Evolutionary conservation across 768 basidiomycete genomes (phyloP), one percentile per base, ranked within the genome.

Genomic region (Mycena capillaripes): DNA sequence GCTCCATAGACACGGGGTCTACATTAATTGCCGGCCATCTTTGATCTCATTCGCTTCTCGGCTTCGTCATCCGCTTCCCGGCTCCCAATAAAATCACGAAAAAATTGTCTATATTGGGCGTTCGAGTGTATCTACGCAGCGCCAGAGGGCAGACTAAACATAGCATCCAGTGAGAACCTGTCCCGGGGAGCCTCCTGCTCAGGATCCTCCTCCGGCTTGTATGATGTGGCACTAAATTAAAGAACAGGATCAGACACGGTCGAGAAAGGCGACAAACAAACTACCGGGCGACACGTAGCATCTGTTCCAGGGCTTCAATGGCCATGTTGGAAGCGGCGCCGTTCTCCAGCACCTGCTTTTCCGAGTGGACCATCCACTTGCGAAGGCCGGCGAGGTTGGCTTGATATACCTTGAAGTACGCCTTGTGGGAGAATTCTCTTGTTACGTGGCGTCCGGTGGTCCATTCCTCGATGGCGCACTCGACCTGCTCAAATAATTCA

Each of bases 391-490:
- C 17, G 0, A 66, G 40, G 12, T 8, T 30, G 17, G 12, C n/a
- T 11, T 66, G 6, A 53, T 56, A 66, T 5, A 11, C 16, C 29
- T 29, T 30, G 64, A n/a, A 42, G 25, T 66, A 56, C 1, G 17
- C 9, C 12, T 16, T 44, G 40, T 66, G 64, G 9, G 52, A 42
- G 32, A 66, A 66, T 2, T 42, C 30, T 40, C 44, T 57, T 21
- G 11, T 17, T 9, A 17, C 64, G 27, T 30, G 34, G 1, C 56
- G 55, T 4, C 65, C 65, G 17, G 65, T 66, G 29, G 56, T n/a
- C 65, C 65, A 66, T 30, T 66, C 65, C 7, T 66, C 65, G 44
- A 66, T 66, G 29, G 55, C 44, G 34, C 34, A 48, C 4, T 16
- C 25, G 17, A 36, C 44, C 65, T 66, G 36, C 16, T 12, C 27